Conservation (phyloP, 306 rosid species). For the Rosa lucieae region DNA sequence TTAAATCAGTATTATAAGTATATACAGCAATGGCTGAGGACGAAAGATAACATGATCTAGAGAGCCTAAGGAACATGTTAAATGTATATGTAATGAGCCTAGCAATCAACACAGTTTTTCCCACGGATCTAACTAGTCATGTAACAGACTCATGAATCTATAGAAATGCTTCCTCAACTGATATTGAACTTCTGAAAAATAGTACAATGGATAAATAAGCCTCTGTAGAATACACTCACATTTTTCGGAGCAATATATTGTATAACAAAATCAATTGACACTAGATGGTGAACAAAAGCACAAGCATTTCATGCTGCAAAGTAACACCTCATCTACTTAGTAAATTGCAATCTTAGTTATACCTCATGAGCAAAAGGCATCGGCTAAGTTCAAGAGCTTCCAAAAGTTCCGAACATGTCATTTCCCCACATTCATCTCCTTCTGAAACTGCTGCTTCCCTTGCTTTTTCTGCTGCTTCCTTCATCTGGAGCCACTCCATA, state of each 20-base stretch:
- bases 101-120: not conserved
- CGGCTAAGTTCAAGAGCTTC: conserved; percentile 98
- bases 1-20: not conserved
- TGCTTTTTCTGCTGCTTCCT: conserved; percentile 90
- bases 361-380: conserved; percentile 89
- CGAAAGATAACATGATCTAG: not conserved
- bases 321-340: conserved; percentile 13
- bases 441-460: conserved; percentile 63
- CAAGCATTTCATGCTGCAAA: conserved; percentile 19
- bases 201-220: not conserved
- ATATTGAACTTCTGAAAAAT: not conserved
- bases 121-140: not conserved
- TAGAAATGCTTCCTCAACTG: not conserved
- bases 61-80: not conserved
- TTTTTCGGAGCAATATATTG: not conserved
- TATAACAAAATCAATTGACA: not conserved
- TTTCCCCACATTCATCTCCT: conserved; percentile 75
- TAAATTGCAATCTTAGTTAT: conserved; percentile 8
- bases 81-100: not conserved
- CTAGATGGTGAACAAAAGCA: conserved; percentile 13
- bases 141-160: not conserved
- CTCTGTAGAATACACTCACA: not conserved
- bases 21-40: not conserved
- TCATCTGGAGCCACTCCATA: conserved; percentile 85
- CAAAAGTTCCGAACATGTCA: conserved; percentile 88